These are phyloP conservation scores for Candida schatavii DNA, from an alignment of 805 yeast genomes.

Conservation along the genomic window DNA sequence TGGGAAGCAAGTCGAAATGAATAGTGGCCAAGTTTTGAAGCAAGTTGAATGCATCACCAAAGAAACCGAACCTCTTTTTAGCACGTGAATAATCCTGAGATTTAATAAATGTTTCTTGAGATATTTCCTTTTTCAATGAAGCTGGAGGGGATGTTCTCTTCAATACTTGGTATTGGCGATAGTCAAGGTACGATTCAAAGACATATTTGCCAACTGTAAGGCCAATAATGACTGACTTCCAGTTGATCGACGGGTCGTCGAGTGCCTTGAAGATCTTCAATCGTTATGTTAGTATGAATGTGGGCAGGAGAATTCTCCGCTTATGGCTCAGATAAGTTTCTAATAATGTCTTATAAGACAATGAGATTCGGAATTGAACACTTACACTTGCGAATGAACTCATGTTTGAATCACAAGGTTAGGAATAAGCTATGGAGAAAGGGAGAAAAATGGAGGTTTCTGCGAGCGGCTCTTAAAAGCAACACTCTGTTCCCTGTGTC, in stretches of 20 bases:
- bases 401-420: constrained; percentile 11
- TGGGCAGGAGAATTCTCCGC: no score
- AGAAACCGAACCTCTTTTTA: constrained; percentile 66
- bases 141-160: constrained; percentile 57
- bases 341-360: background rate
- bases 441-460: background rate
- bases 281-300: constrained; percentile 20
- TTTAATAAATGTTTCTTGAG: constrained; percentile 69
- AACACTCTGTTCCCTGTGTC: no score
- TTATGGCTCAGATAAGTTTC: no score
- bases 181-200: constrained; percentile 71
- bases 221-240: constrained; percentile 76
- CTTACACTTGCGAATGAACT: constrained; percentile 25
- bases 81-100: constrained; percentile 78
- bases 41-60: constrained; percentile 50
- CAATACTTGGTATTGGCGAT: constrained; percentile 73
- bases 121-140: constrained; percentile 64
- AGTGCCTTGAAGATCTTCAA: constrained; percentile 47
- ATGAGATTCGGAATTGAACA: no score
- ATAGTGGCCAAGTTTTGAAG: constrained; percentile 57
- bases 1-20: constrained; percentile 50
- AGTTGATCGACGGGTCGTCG: constrained; percentile 69
- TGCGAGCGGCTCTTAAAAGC: no score
- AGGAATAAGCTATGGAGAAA: background rate
- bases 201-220: constrained; percentile 71